phyloP scores from a whole-genome alignment of 257 asterid genomes.

The Solanum pennellii region DNA sequence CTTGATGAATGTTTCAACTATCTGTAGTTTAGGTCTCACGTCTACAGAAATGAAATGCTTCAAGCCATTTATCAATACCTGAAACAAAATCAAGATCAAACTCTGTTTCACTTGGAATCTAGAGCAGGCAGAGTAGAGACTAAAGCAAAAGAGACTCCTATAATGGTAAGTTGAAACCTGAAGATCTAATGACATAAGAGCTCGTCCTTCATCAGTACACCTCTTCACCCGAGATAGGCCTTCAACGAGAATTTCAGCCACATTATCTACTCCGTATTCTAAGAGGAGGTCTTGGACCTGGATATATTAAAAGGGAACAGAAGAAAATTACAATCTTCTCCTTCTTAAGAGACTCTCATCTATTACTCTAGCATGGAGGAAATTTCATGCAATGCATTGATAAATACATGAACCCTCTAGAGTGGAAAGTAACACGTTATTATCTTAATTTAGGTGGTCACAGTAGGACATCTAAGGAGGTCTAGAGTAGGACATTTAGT shows the following conservation, averaged over 20 bases:
- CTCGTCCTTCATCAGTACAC: conserved; percentile 97
- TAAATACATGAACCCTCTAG: neutral
- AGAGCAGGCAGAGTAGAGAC: neutral
- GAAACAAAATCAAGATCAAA: conserved; percentile 2
- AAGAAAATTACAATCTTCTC: neutral
- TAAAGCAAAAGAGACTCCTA: neutral
- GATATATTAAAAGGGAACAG: neutral
- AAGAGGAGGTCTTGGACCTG: conserved; percentile 87
- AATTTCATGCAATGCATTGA: neutral
- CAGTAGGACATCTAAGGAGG: neutral
- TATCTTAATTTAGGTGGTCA: neutral
- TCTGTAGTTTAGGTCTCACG: conserved; percentile 79
- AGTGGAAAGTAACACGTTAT: neutral
- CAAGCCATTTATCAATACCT: conserved; percentile 93
- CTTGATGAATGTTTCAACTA: conserved; percentile 90
- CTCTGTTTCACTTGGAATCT: neutral
- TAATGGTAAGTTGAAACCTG: conserved; percentile 45
- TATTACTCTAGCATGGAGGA: neutral
- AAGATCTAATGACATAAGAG: conserved; percentile 96
- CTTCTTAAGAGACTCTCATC: neutral
- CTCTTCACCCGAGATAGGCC: conserved; percentile 91
- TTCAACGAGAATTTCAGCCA: conserved; percentile 82
- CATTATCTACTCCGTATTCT: conserved; percentile 84
- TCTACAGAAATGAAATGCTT: conserved; percentile 77
- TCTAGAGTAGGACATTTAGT: neutral